A percentile compares a stretch with the other conserved stretches of the same genome.
phyloP scores from a whole-genome alignment of 768 basidiomycete genomes.

The Cyathus striatus region DNA sequence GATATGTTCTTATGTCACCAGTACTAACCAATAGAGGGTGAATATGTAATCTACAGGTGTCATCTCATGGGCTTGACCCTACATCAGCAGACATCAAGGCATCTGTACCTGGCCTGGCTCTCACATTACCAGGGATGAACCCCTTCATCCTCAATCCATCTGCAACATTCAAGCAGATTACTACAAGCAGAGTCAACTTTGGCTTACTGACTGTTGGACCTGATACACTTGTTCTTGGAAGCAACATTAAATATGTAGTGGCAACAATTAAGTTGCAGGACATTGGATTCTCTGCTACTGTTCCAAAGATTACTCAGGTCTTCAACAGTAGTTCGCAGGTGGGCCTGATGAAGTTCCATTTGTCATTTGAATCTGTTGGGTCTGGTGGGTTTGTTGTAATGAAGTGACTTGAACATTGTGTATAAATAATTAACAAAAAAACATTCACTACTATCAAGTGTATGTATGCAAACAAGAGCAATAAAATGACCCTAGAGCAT shows the following conservation, averaged over 20 bases:
- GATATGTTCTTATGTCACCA: constrained; percentile 31
- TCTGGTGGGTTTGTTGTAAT: constrained; percentile 34
- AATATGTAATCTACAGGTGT: constrained; percentile 23
- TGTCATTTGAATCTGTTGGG: constrained; percentile 33
- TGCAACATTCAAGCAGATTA: constrained; percentile 34
- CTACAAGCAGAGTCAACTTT: constrained; percentile 38
- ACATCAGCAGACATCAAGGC: constrained; percentile 47
- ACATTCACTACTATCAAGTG: no score
- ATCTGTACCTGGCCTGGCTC: constrained; percentile 44
- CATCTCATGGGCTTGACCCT: constrained; percentile 53
- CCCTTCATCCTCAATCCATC: constrained; percentile 39
- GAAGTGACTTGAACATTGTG: constrained; percentile 7
- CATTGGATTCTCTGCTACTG: constrained; percentile 17
- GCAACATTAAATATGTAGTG: constrained; percentile 42
- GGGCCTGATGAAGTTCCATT: constrained; percentile 15
- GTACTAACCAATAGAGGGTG: neutral
- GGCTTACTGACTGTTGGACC: constrained; percentile 41
- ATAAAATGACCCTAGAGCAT: no score
- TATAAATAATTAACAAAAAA: no score
- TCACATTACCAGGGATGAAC: constrained; percentile 36
- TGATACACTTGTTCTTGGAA: constrained; percentile 42
- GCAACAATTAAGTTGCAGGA: constrained; percentile 24
- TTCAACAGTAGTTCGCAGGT: constrained; percentile 28
- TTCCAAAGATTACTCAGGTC: constrained; percentile 18
- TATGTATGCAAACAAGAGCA: no score